phyloP scores from a whole-genome alignment of 768 basidiomycete species.

The Mrakia frigida region DNA sequence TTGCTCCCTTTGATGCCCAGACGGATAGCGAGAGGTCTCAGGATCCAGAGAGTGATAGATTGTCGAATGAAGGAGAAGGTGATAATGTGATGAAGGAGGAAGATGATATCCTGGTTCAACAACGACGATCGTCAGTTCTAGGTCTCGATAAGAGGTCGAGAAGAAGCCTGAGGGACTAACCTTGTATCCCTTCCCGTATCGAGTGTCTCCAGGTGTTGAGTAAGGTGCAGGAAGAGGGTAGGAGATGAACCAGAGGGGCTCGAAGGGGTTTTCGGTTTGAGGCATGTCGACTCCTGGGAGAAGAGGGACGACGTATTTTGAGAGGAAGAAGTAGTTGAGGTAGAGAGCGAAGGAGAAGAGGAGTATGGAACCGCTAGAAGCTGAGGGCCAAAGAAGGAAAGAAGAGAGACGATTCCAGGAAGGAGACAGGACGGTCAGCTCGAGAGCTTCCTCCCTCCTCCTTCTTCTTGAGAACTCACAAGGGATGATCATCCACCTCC shows the following conservation, averaged over 20 bases:
- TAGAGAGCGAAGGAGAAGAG: constrained; percentile 38
- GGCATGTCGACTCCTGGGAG: constrained; percentile 39
- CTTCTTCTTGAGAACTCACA: constrained; percentile 47
- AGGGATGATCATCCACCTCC: constrained; percentile 71
- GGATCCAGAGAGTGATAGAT: constrained; percentile 59
- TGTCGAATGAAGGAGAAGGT: constrained; percentile 88
- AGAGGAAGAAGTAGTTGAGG: constrained; percentile 49
- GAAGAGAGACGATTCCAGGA: neutral
- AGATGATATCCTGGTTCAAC: constrained; percentile 58
- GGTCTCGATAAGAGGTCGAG: neutral
- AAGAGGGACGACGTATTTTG: constrained; percentile 56
- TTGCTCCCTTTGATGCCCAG: constrained; percentile 69
- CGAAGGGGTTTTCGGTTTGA: constrained; percentile 61
- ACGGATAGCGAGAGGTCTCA: constrained; percentile 61
- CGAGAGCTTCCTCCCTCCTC: neutral
- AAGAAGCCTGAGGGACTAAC: constrained; percentile 33
- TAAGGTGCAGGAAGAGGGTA: constrained; percentile 35
- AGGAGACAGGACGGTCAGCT: neutral
- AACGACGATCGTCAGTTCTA: neutral
- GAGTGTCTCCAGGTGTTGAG: constrained; percentile 22
- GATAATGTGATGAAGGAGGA: constrained; percentile 75
- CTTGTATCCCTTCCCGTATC: constrained; percentile 54
- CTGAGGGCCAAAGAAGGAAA: constrained; percentile 6
- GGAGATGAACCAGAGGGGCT: constrained; percentile 59
- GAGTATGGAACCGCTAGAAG: constrained; percentile 38